These are phyloP conservation scores for Wickerhamomyces sp. DNA, from an alignment of 1,139 yeast genomes.

Conservation along the genomic window DNA sequence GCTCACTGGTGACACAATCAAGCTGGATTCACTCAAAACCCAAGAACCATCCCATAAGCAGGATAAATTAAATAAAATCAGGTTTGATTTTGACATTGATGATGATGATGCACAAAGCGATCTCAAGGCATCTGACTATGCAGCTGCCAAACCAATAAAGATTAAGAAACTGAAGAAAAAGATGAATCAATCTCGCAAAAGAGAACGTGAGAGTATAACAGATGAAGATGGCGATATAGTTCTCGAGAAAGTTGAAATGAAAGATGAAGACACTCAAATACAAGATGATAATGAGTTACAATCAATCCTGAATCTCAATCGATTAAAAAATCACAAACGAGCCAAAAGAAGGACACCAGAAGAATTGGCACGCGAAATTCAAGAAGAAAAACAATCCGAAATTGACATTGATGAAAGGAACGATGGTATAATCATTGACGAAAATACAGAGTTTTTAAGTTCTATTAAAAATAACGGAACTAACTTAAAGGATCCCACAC, in stretches of 20 bases:
- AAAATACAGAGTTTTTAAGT: conserved; percentile 52
- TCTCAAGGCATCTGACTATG: conserved; percentile 20
- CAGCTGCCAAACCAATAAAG: conserved; percentile 34
- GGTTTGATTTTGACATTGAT: conserved; percentile 15
- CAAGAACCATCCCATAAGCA: conserved; percentile 12
- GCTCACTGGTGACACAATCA: conserved; percentile 11
- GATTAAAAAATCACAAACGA: conserved; percentile 37
- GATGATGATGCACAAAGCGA: conserved; percentile 22
- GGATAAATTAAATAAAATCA: conserved; percentile 7
- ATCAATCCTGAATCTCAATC: conserved; percentile 33
- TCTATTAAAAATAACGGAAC: neutral
- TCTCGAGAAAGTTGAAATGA: conserved; percentile 29
- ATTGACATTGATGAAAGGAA: conserved; percentile 22
- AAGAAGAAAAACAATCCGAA: conserved; percentile 28
- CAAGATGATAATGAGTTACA: conserved; percentile 49
- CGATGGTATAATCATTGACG: conserved; percentile 46
- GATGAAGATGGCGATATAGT: conserved; percentile 22
- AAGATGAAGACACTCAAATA: conserved; percentile 33
- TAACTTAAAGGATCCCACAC: neutral
- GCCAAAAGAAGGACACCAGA: conserved; percentile 34
- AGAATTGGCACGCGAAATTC: conserved; percentile 44
- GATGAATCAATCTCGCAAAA: conserved; percentile 12
- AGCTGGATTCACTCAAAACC: neutral
- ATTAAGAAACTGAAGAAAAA: conserved; percentile 42
- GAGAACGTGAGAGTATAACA: conserved; percentile 6